Conservation (phyloP, 2,329 filamentous ascomycete genomes). For the Phyllosticta ampelicida region DNA sequence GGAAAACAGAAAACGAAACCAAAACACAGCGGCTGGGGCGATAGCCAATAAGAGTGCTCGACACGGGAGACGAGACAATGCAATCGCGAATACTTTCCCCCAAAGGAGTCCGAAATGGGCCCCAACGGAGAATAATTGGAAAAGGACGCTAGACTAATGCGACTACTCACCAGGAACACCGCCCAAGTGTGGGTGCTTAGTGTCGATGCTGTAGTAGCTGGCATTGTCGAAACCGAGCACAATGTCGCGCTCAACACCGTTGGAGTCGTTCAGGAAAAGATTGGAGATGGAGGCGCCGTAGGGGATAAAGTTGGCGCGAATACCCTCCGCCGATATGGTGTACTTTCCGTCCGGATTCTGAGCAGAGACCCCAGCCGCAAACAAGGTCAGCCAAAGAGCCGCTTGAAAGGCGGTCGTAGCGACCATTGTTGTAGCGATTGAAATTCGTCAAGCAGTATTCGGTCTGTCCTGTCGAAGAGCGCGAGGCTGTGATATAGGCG, state of each 20-base stretch:
- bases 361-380: neutral
- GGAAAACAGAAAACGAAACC: neutral
- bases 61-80: neutral
- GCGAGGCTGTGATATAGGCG: neutral
- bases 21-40: neutral
- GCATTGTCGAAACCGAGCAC: constrained; percentile 69
- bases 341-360: constrained; percentile 48
- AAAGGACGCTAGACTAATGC: neutral
- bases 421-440: constrained; percentile 1
- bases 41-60: neutral
- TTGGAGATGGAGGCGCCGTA: constrained; percentile 67
- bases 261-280: constrained; percentile 57
- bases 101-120: too few species aligned
- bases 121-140: too few species aligned
- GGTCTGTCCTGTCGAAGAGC: neutral
- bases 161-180: constrained; percentile 48
- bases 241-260: constrained; percentile 58
- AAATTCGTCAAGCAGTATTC: neutral
- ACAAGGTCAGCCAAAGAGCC: neutral
- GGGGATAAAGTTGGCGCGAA: constrained; percentile 58
- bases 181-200: constrained; percentile 59
- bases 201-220: constrained; percentile 54
- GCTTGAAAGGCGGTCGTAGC: neutral
- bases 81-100: neutral
- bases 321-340: constrained; percentile 55